A percentile compares a stretch with the other conserved stretches of the same genome.
Evolutionary conservation across 495 filamentous ascomycete species (phyloP).

Genomic region (Tuber melanosporum): DNA sequence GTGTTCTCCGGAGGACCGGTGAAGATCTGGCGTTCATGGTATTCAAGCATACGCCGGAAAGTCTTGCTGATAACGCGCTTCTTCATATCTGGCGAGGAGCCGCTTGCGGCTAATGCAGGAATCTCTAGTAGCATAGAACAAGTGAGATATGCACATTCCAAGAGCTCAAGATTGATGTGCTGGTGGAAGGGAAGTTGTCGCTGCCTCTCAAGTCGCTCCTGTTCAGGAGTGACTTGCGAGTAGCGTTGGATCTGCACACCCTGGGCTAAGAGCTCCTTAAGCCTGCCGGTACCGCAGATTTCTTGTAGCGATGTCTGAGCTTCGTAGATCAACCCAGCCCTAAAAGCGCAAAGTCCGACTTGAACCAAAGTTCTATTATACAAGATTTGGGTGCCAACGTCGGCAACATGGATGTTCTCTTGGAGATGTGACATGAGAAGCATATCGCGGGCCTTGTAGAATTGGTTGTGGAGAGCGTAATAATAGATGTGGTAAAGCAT

Average conservation of each 20-base stretch:
- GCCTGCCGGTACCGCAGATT: conserved; percentile 90
- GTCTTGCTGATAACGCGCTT: conserved; percentile 99
- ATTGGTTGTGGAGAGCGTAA: conserved; percentile 91
- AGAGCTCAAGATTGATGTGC: conserved; percentile 98
- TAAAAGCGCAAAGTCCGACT: conserved; percentile 96
- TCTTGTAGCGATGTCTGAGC: conserved; percentile 94
- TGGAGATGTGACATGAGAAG: conserved; percentile 99
- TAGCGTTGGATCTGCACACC: conserved; percentile 96
- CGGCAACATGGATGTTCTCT: conserved; percentile 90
- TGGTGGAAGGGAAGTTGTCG: conserved; percentile 98
- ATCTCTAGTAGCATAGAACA: conserved; percentile 99
- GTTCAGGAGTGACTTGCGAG: conserved; percentile 89
- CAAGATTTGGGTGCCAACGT: conserved; percentile 93
- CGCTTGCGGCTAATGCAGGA: conserved; percentile 89
- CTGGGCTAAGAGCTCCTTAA: conserved; percentile 96
- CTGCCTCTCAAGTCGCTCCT: conserved; percentile 92
- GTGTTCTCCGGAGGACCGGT: conserved; percentile 98
- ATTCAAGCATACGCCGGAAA: conserved; percentile 97
- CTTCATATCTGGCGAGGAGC: conserved; percentile 91
- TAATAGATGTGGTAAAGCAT: conserved; percentile 99
- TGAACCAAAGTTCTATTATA: conserved; percentile 98
- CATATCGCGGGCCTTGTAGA: conserved; percentile 95
- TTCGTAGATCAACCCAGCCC: conserved; percentile 91
- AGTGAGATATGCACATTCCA: conserved; percentile 97
- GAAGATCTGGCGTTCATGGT: conserved; percentile 98